Evolutionary conservation across 176 grass and related monocot species (phyloP).

Genomic region (Guadua angustifolia): DNA sequence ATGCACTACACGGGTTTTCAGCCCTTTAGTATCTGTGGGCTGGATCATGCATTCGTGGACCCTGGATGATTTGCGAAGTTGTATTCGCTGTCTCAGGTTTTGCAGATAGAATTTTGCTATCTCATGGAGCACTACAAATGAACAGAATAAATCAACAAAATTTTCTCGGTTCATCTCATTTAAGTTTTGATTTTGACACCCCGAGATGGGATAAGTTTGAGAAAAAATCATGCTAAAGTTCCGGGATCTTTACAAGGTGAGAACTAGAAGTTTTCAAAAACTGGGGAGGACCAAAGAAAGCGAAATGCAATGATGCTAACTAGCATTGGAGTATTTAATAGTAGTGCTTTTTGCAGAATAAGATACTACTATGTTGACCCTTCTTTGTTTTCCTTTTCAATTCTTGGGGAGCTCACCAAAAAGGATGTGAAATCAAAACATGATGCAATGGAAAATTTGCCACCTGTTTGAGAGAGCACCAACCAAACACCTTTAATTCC

Average conservation of each 20-base stretch:
- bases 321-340: not conserved
- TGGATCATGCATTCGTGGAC: not conserved
- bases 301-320: not conserved
- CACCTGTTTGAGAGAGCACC: not conserved
- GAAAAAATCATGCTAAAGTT: not conserved
- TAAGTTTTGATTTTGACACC: not conserved
- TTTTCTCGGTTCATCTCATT: not conserved
- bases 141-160: too few relatives aligned
- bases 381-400: not conserved
- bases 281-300: not conserved
- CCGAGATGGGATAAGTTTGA: not conserved
- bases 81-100: not conserved
- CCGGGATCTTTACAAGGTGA: not conserved
- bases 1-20: not conserved
- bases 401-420: not conserved
- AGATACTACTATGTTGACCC: not conserved
- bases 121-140: too few relatives aligned
- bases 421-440: not conserved
- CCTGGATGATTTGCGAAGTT: not conserved
- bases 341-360: not conserved
- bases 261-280: not conserved
- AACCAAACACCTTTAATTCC: not conserved
- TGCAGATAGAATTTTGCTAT: not conserved
- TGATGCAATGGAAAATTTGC: not conserved
- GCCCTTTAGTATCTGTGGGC: not conserved